Conservation (phyloP, 2,329 filamentous ascomycete species). For the Didymella glomerata region DNA sequence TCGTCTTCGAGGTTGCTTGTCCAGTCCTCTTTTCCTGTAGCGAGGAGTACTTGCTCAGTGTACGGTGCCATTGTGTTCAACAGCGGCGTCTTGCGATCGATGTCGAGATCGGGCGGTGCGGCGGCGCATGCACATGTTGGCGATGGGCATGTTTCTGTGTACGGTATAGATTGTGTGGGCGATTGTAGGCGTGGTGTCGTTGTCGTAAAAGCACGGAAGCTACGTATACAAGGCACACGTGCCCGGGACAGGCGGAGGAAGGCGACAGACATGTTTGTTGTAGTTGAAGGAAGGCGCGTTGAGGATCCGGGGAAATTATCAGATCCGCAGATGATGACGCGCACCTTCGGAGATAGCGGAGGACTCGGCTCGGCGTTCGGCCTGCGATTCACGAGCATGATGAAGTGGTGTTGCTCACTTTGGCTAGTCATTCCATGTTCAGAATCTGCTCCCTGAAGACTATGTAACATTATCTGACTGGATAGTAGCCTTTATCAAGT, state of each 20-base stretch:
- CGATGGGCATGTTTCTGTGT: slow-evolving; percentile 67
- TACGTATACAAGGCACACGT: slow-evolving; percentile 1
- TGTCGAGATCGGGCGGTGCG: slow-evolving; percentile 71
- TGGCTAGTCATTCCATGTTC: too few relatives aligned
- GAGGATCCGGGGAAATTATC: slow-evolving; percentile 14
- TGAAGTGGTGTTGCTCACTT: too few relatives aligned
- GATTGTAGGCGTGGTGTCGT: slow-evolving; percentile 16
- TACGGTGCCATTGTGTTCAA: slow-evolving; percentile 82
- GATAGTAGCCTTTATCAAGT: too few relatives aligned
- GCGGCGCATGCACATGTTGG: slow-evolving; percentile 79
- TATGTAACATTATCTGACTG: too few relatives aligned
- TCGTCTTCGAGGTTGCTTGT: slow-evolving; percentile 85
- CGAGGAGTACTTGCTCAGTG: slow-evolving; percentile 82
- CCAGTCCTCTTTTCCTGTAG: slow-evolving; percentile 84
- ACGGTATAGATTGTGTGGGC: slow-evolving; percentile 27
- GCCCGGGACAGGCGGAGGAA: slow-evolving; percentile 6
- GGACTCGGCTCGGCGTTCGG: slow-evolving; percentile 4
- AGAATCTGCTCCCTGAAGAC: too few relatives aligned
- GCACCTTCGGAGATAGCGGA: slow-evolving; percentile 17
- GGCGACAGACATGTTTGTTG: slow-evolving; percentile 4
- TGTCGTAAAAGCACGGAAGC: slow-evolving; percentile 19
- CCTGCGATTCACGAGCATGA: too few relatives aligned
- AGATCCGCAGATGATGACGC: slow-evolving; percentile 17
- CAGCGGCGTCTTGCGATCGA: slow-evolving; percentile 74
- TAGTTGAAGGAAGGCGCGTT: background rate